Percentiles rank a stretch among this genome's conserved stretches.
phyloP scores from a whole-genome alignment of 768 basidiomycete species.

The Lactifluus rugatus region DNA sequence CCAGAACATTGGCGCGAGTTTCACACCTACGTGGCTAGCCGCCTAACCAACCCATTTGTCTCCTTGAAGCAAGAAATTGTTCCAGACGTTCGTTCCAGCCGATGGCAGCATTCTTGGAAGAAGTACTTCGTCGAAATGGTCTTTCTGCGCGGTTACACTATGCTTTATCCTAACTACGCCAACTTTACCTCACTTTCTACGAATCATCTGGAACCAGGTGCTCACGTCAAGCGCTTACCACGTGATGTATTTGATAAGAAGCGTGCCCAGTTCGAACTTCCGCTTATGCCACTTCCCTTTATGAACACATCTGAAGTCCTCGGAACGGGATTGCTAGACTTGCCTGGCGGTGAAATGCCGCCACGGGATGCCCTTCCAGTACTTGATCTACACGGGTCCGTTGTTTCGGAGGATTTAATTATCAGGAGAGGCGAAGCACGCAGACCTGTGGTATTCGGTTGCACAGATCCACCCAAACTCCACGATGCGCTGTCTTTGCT shows the following conservation, averaged over 20 bases:
- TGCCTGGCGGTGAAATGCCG: constrained; percentile 49
- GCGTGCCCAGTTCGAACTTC: constrained; percentile 55
- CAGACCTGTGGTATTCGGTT: constrained; percentile 22
- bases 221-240: constrained; percentile 58
- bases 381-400: constrained; percentile 41
- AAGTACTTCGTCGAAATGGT: constrained; percentile 82
- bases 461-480: constrained; percentile 6
- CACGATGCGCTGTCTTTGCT: constrained; percentile 21
- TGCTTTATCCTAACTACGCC: constrained; percentile 83
- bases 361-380: constrained; percentile 48
- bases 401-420: constrained; percentile 30
- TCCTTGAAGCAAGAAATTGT: constrained; percentile 42
- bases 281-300: constrained; percentile 48
- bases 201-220: constrained; percentile 82
- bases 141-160: constrained; percentile 72
- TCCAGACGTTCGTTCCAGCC: constrained; percentile 67
- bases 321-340: constrained; percentile 39
- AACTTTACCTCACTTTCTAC: constrained; percentile 70
- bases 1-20: constrained; percentile 85
- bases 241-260: constrained; percentile 40
- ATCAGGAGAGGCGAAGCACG: constrained; percentile 26
- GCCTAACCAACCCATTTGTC: constrained; percentile 39
- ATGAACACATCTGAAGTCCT: constrained; percentile 20
- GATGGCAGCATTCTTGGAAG: constrained; percentile 81
- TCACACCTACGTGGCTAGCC: constrained; percentile 62